Conservation (phyloP, 805 yeast genomes). For the Starmerella khaoyaiensis region DNA sequence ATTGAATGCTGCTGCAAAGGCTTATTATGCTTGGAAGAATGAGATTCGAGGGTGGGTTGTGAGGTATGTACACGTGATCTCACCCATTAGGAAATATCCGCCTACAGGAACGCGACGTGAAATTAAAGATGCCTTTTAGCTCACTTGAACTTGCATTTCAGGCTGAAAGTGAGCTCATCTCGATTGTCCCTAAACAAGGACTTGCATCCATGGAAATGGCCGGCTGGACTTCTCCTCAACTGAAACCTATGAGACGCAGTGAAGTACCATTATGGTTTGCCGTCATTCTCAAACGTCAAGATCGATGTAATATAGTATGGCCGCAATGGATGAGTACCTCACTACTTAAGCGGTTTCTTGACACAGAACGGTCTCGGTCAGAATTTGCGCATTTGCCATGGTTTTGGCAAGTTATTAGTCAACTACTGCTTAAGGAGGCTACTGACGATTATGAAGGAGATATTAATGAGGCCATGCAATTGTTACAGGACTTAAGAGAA, state of each 20-base stretch:
- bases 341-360: slow-evolving; percentile 43
- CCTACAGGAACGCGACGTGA: no score
- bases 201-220: slow-evolving; percentile 53
- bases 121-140: slow-evolving; percentile 13
- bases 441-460: slow-evolving; percentile 68
- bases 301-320: slow-evolving; percentile 69
- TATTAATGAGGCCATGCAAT: slow-evolving; percentile 52
- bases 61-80: no score
- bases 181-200: slow-evolving; percentile 66
- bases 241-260: slow-evolving; percentile 54
- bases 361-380: slow-evolving; percentile 48
- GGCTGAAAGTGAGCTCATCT: slow-evolving; percentile 65
- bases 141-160: slow-evolving; percentile 60
- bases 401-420: slow-evolving; percentile 78
- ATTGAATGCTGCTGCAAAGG: no score
- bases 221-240: slow-evolving; percentile 46
- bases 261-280: slow-evolving; percentile 84
- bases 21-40: no score
- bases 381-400: slow-evolving; percentile 56
- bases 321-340: slow-evolving; percentile 69
- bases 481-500: slow-evolving; percentile 75
- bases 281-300: slow-evolving; percentile 64
- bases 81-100: no score
- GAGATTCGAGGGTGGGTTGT: no score
- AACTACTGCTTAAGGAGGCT: slow-evolving; percentile 54